Evolutionary conservation across 2,329 filamentous ascomycete genomes (phyloP).

Genomic region (Xylariaceae sp.): DNA sequence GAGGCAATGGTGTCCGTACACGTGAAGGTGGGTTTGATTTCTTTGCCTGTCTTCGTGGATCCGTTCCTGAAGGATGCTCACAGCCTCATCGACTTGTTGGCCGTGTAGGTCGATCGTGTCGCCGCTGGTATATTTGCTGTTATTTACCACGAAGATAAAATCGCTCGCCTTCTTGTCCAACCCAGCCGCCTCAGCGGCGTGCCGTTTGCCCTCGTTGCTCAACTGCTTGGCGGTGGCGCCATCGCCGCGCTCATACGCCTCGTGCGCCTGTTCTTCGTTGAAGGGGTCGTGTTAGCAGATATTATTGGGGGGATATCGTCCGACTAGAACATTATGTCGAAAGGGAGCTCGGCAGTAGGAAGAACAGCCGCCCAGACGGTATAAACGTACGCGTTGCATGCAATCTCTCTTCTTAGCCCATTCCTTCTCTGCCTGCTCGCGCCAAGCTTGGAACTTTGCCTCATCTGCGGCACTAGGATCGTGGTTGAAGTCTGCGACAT

Average conservation of each 20-base stretch:
- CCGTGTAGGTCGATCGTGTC: slow-evolving; percentile 96
- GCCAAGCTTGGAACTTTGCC: slow-evolving; percentile 89
- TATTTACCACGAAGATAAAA: slow-evolving; percentile 97
- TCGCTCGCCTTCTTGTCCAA: slow-evolving; percentile 93
- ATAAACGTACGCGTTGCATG: slow-evolving; percentile 69
- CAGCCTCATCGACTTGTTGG: slow-evolving; percentile 92
- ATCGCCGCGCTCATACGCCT: slow-evolving; percentile 85
- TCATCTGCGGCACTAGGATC: slow-evolving; percentile 71
- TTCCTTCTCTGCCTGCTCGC: slow-evolving; percentile 82
- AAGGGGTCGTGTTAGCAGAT: not conserved
- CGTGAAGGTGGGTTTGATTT: slow-evolving; percentile 84
- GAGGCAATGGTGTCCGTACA: slow-evolving; percentile 52
- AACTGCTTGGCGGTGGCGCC: slow-evolving; percentile 83
- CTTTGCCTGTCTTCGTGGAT: slow-evolving; percentile 77
- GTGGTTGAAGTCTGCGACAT: slow-evolving; percentile 75
- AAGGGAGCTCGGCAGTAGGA: too few species aligned
- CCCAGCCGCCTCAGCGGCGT: slow-evolving; percentile 82
- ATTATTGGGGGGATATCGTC: not conserved
- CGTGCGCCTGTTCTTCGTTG: slow-evolving; percentile 60
- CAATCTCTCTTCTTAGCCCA: slow-evolving; percentile 78
- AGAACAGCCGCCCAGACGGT: too few species aligned
- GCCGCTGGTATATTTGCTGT: slow-evolving; percentile 71
- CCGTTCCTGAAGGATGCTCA: slow-evolving; percentile 84
- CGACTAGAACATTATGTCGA: too few species aligned
- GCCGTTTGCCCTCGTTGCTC: slow-evolving; percentile 79